Percentiles rank a stretch among this genome's conserved stretches.
Evolutionary conservation across 768 basidiomycete genomes (phyloP).

Genomic region (Leccinum fibrillosum): DNA sequence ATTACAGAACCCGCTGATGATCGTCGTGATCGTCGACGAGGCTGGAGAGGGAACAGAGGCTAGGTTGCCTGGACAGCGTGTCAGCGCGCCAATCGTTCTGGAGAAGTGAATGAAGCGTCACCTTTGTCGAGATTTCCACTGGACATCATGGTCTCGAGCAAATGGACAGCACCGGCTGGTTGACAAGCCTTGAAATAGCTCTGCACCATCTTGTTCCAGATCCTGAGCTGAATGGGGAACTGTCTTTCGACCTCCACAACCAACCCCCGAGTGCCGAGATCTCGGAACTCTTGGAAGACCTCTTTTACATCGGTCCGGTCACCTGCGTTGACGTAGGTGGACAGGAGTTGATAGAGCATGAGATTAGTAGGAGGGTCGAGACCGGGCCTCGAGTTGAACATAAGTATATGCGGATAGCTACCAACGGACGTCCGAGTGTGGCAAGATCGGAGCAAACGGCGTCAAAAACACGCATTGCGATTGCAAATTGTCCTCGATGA

Average conservation of each 20-base stretch:
- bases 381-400: constrained; percentile 50
- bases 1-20: constrained; percentile 65
- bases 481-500: no score
- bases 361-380: constrained; percentile 29
- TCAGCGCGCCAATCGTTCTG: background rate
- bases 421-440: constrained; percentile 1
- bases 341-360: constrained; percentile 55
- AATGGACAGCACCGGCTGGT: constrained; percentile 57
- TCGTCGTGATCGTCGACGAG: constrained; percentile 57
- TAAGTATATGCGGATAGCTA: constrained; percentile 56
- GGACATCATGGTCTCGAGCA: constrained; percentile 72
- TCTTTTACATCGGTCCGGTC: constrained; percentile 52
- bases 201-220: constrained; percentile 77
- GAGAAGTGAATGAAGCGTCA: background rate
- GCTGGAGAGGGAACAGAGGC: constrained; percentile 53
- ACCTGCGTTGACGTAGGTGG: constrained; percentile 50
- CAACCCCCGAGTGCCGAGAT: constrained; percentile 37
- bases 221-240: constrained; percentile 38
- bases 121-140: constrained; percentile 26
- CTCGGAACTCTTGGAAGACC: constrained; percentile 59
- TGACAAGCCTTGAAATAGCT: constrained; percentile 65
- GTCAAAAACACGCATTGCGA: constrained; percentile 61
- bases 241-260: constrained; percentile 17
- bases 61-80: constrained; percentile 16
- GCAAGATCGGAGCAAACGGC: constrained; percentile 37